Percentiles rank a stretch among this genome's conserved stretches.
Evolutionary conservation across 208 protist species (phyloP).

Genomic region (Leishmania martiniquensis): DNA sequence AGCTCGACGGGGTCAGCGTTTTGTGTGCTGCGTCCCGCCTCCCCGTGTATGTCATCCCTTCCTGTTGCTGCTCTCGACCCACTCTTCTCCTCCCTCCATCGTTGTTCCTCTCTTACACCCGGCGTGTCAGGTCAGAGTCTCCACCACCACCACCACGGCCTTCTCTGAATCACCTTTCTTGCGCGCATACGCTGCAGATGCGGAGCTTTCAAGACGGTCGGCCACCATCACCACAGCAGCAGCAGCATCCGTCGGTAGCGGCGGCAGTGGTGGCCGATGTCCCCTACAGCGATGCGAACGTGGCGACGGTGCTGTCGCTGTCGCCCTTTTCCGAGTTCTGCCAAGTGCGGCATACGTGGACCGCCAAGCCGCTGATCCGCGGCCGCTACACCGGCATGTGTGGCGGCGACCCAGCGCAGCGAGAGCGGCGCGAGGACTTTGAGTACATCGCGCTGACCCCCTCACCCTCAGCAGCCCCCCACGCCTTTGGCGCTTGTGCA

Average conservation of each 20-base stretch:
- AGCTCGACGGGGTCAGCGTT: too few species aligned
- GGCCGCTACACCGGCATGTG: constrained; percentile 59
- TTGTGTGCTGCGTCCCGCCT: not conserved
- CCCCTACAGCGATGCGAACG: constrained; percentile 33
- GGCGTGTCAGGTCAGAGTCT: too few species aligned
- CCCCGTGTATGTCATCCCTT: not conserved
- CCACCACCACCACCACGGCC: not conserved
- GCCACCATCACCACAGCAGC: not conserved
- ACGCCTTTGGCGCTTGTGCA: not conserved
- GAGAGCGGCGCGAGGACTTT: constrained; percentile 42
- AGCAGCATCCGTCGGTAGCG: not conserved
- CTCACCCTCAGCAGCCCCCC: constrained; percentile 10
- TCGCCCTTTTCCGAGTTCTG: constrained; percentile 56
- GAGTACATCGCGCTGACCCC: constrained; percentile 32
- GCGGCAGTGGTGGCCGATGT: not conserved
- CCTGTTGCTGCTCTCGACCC: not conserved
- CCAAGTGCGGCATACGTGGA: constrained; percentile 41
- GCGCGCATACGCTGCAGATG: not conserved
- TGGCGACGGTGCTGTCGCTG: constrained; percentile 46
- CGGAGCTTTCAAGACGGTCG: not conserved
- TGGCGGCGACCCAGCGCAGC: constrained; percentile 52
- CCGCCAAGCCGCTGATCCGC: constrained; percentile 36
- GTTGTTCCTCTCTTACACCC: not conserved
- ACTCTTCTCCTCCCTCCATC: not conserved
- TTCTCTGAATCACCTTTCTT: not conserved